Percentiles rank a stretch among this genome's conserved stretches.
phyloP scores from a whole-genome alignment of 192 early-diverging fungal genomes.

The Backusella westeae region DNA sequence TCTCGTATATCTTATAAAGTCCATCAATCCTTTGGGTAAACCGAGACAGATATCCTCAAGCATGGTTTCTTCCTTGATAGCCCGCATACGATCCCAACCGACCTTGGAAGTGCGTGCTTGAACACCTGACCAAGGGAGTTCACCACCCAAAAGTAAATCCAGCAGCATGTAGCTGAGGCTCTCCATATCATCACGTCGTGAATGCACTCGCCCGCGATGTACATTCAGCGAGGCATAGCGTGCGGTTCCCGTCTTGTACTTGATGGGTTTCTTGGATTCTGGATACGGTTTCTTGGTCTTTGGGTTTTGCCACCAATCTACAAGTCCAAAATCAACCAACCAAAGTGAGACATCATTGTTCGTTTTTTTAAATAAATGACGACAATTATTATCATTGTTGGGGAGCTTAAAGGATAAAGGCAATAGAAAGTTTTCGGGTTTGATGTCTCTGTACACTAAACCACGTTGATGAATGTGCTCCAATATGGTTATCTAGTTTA shows the following conservation, averaged over 20 bases:
- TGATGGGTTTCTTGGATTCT: conserved; percentile 34
- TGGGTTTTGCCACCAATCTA: conserved; percentile 43
- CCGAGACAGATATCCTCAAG: conserved; percentile 75
- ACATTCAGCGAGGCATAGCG: conserved; percentile 84
- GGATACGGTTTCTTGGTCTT: conserved; percentile 41
- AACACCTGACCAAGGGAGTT: conserved; percentile 84
- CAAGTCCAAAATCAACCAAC: conserved; percentile 55
- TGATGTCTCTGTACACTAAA: conserved; percentile 69
- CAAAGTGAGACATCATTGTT: neutral
- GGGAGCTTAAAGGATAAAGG: neutral
- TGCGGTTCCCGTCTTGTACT: conserved; percentile 72
- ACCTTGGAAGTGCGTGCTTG: conserved; percentile 75
- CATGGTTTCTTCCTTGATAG: conserved; percentile 70
- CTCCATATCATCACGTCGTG: conserved; percentile 84
- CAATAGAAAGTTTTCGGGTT: conserved; percentile 80
- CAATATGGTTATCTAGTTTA: conserved; percentile 19
- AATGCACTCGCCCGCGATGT: conserved; percentile 78
- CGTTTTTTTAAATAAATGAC: neutral
- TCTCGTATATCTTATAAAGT: conserved; percentile 70
- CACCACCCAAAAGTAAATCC: conserved; percentile 67
- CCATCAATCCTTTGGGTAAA: conserved; percentile 68
- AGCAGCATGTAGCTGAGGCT: conserved; percentile 80
- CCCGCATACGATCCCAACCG: conserved; percentile 85
- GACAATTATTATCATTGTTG: neutral
- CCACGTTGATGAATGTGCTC: conserved; percentile 39